These are phyloP conservation scores for Trypanosoma mega DNA, from an alignment of 208 protist species.

Conservation along the genomic window DNA sequence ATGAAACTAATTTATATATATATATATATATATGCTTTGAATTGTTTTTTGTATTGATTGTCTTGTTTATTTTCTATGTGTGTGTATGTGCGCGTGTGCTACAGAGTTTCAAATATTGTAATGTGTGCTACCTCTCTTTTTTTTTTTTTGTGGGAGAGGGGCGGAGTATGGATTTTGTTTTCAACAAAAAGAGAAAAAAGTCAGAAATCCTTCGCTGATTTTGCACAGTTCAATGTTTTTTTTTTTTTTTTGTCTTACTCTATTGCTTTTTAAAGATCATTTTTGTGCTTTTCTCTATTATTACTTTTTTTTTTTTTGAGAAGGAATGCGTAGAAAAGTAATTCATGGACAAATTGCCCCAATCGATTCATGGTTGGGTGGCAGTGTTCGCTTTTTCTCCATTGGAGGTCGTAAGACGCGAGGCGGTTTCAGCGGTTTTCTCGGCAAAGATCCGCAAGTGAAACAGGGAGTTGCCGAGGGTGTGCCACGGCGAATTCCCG, in stretches of 20 bases:
- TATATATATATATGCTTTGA: too few relatives aligned
- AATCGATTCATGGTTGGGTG: too few relatives aligned
- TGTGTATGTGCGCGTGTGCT: too few relatives aligned
- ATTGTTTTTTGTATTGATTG: too few relatives aligned
- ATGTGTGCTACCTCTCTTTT: too few relatives aligned
- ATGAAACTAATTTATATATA: too few relatives aligned
- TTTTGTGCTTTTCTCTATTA: constrained; percentile 17
- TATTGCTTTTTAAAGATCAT: constrained; percentile 6
- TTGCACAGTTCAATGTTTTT: constrained; percentile 3
- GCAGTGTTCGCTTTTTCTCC: constrained; percentile 25
- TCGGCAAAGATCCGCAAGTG: constrained; percentile 52
- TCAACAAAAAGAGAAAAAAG: not conserved
- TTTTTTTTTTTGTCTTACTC: constrained; percentile 22
- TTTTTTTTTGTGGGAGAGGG: not conserved
- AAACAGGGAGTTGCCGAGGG: constrained; percentile 39
- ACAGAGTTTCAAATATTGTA: too few relatives aligned
- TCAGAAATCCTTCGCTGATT: not conserved
- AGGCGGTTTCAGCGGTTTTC: constrained; percentile 33
- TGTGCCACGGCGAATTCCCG: constrained; percentile 58
- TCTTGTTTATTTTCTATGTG: too few relatives aligned
- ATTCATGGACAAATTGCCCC: too few relatives aligned
- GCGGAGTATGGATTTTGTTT: not conserved
- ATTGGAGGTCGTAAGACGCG: constrained; percentile 37
- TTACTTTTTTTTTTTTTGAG: constrained; percentile 3
- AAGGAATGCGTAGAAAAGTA: too few relatives aligned